Conservation (phyloP, 2,329 filamentous ascomycete genomes). For the Colletotrichum siamense region DNA sequence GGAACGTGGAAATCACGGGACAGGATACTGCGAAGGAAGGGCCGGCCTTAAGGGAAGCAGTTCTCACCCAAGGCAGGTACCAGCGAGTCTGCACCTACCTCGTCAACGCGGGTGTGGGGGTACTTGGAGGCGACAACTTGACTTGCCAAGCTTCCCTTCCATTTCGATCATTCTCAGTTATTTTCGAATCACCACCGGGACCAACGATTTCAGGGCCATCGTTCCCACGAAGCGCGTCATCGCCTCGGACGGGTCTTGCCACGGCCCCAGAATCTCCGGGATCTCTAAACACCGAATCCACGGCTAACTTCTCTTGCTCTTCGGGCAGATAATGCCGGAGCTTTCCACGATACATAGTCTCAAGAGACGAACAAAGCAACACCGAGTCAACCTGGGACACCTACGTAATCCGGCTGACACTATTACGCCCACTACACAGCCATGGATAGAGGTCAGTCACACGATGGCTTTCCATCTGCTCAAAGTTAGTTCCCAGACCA, state of each 20-base stretch:
- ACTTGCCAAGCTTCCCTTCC: neutral
- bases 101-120: neutral
- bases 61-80: neutral
- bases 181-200: neutral
- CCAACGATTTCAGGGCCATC: neutral
- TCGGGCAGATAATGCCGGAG: neutral
- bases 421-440: too few relatives aligned
- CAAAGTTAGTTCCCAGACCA: too few relatives aligned
- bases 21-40: neutral
- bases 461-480: too few relatives aligned
- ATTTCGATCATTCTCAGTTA: neutral
- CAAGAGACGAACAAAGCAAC: neutral
- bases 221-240: neutral
- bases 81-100: neutral
- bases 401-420: too few relatives aligned
- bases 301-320: too few relatives aligned
- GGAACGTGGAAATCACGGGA: neutral
- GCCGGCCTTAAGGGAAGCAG: neutral
- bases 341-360: neutral
- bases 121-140: neutral
- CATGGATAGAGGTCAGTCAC: neutral
- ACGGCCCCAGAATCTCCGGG: neutral
- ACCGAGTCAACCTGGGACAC: neutral
- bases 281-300: neutral
- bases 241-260: neutral